Conservation (phyloP, 768 basidiomycete genomes). For the Hypsizygus marmoreus region DNA sequence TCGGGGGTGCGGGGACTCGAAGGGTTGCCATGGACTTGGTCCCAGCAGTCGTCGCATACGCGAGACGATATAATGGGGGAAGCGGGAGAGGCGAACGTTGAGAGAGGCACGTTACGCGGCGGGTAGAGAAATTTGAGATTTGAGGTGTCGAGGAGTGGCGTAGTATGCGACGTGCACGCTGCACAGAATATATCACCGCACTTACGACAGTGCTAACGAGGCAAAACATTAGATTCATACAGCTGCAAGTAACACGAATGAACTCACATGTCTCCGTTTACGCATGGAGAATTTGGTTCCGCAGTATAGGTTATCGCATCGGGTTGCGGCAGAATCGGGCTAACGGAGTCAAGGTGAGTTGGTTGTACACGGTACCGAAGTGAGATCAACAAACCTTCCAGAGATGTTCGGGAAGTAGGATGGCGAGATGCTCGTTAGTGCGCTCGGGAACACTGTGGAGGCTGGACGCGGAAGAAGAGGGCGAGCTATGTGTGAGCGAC, state of each 20-base stretch:
- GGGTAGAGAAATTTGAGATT: slow-evolving; percentile 71
- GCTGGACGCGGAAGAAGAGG: slow-evolving; percentile 35
- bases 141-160: slow-evolving; percentile 72
- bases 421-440: slow-evolving; percentile 76
- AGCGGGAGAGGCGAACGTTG: slow-evolving; percentile 54
- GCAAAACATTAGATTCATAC: slow-evolving; percentile 19
- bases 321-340: slow-evolving; percentile 61
- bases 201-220: slow-evolving; percentile 74
- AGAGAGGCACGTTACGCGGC: slow-evolving; percentile 65
- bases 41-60: slow-evolving; percentile 79
- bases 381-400: slow-evolving; percentile 63
- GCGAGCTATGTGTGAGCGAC: slow-evolving; percentile 29
- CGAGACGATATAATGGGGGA: slow-evolving; percentile 61
- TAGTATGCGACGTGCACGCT: slow-evolving; percentile 59
- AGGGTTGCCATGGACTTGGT: slow-evolving; percentile 65
- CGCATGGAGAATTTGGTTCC: slow-evolving; percentile 63
- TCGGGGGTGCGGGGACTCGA: slow-evolving; percentile 45
- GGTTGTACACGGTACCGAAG: slow-evolving; percentile 11
- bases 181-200: slow-evolving; percentile 80
- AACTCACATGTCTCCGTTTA: slow-evolving; percentile 74
- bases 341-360: slow-evolving; percentile 29
- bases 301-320: slow-evolving; percentile 79
- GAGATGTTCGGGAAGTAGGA: slow-evolving; percentile 64
- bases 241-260: slow-evolving; percentile 7
- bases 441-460: slow-evolving; percentile 32